Percentiles rank a stretch among this genome's conserved stretches.
Conservation (phyloP, 208 protist genomes). For the Blechomonas ayalai region DNA sequence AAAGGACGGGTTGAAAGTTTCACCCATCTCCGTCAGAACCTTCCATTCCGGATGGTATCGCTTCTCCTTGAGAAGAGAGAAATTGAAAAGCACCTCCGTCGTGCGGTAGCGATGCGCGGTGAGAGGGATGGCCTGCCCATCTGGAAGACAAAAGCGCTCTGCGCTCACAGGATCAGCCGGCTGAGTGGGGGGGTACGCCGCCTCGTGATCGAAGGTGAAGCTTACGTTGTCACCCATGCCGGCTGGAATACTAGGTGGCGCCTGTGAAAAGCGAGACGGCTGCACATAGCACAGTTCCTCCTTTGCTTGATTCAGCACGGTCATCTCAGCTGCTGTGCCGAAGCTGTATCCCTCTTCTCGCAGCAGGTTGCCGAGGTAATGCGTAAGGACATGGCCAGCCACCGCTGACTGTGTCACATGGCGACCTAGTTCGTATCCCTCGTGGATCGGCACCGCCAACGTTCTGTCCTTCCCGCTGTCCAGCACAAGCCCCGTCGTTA, state of each 20-base stretch:
- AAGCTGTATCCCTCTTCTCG: conserved; percentile 80
- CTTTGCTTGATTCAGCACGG: conserved; percentile 86
- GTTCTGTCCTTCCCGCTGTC: conserved; percentile 87
- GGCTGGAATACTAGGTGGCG: not conserved
- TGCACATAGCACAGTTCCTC: conserved; percentile 88
- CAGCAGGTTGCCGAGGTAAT: conserved; percentile 73
- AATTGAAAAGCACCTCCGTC: conserved; percentile 85
- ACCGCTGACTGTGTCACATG: conserved; percentile 72
- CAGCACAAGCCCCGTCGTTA: conserved; percentile 92
- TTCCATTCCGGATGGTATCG: conserved; percentile 64
- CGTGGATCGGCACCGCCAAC: conserved; percentile 85
- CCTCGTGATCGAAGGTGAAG: not conserved
- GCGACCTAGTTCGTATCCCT: conserved; percentile 89
- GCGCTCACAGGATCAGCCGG: not conserved
- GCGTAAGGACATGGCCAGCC: conserved; percentile 74
- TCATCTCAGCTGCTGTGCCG: conserved; percentile 81
- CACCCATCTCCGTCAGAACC: conserved; percentile 76
- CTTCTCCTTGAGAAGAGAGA: conserved; percentile 42
- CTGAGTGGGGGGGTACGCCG: not conserved
- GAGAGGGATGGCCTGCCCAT: conserved; percentile 81
- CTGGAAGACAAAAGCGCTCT: conserved; percentile 71
- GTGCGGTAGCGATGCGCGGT: conserved; percentile 52
- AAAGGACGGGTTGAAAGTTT: conserved; percentile 77
- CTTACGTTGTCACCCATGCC: not conserved
- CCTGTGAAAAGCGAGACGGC: conserved; percentile 6